Base-by-base conservation (phyloP, 306 rosid species). In the Pyrus communis region DNA sequence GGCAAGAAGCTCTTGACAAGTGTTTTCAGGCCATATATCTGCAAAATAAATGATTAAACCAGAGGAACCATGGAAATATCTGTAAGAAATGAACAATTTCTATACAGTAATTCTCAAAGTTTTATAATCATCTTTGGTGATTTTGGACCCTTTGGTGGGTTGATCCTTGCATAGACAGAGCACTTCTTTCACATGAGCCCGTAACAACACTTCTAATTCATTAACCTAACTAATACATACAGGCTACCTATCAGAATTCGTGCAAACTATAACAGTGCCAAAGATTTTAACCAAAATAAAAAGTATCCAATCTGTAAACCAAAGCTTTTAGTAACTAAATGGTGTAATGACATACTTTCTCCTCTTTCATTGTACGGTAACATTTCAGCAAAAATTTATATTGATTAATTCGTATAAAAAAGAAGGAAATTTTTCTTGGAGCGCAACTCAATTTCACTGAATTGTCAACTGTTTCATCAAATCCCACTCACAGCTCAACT, bases 11-110 rank as follows among this genome's bases (percentile, higher is more conserved):
- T 88, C 89, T 89, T 92, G 66, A 90, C 91, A 62, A 95, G 86
- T 66, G 97, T 73, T 92, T 92, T 90, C 82, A 95, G 85, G 79
- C 89, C 97, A 85, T 79, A 92, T 79, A 90, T 92, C 98, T 95
- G 92, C 83, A 86, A 87, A 66, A 75, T 35, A 19, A 33, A 0
- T 3, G 38, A 59, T 81, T 5, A 76, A 54, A 64, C 57, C 11
- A 55, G 71, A 40, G 67, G 42, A 43, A 23, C 11, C 19, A 58
- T 13, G 4, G 63, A 75, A 74, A 65, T 65, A 75, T 62, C 52
- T 46, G 46, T 70, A 27, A 28, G 75, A 54, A 70, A 75, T 30
- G 70, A 69, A 45, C 22, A 62, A 15, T 69, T 75, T 43, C 67
- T 27, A 79, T 35, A 77, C 61, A 40, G 65, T 70, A 25, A 60